A percentile compares a stretch with the other conserved stretches of the same genome.
Evolutionary conservation across 805 yeast species (phyloP).

Genomic region (Suhomyces xylopsoci): DNA sequence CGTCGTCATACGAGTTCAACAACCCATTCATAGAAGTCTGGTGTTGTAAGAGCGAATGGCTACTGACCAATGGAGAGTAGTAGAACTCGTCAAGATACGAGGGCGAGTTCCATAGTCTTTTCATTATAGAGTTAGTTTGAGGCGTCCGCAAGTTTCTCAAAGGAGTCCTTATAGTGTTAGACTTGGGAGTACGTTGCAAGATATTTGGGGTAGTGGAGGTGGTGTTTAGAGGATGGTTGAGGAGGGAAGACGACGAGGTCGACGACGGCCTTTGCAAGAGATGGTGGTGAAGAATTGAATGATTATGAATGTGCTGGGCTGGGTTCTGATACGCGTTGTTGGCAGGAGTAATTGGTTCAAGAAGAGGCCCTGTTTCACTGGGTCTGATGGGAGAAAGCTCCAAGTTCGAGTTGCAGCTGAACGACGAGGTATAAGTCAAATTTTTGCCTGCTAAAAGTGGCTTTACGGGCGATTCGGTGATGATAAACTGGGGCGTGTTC

Average conservation of each 20-base stretch:
- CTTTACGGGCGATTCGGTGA: conserved; percentile 38
- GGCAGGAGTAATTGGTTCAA: conserved; percentile 61
- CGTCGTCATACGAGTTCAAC: conserved; percentile 44
- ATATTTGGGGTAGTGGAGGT: conserved; percentile 14
- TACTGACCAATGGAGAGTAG: conserved; percentile 36
- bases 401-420: conserved; percentile 62
- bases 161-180: conserved; percentile 31
- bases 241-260: conserved; percentile 7
- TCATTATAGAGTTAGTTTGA: conserved; percentile 42
- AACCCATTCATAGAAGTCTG: conserved; percentile 10
- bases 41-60: conserved; percentile 2
- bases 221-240: conserved; percentile 5
- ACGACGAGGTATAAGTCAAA: conserved; percentile 58
- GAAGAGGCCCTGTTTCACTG: conserved; percentile 60
- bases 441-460: conserved; percentile 40
- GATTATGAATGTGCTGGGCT: not conserved
- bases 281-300: conserved; percentile 7
- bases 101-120: conserved; percentile 63
- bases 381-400: conserved; percentile 60
- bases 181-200: conserved; percentile 28
- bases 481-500: conserved; percentile 19
- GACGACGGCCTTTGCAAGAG: conserved; percentile 6
- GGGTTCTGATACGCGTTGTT: conserved; percentile 10
- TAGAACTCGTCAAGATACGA: conserved; percentile 66
- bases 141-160: conserved; percentile 37